phyloP scores from a whole-genome alignment of 495 filamentous ascomycete genomes.

The Glonium stellatum region DNA sequence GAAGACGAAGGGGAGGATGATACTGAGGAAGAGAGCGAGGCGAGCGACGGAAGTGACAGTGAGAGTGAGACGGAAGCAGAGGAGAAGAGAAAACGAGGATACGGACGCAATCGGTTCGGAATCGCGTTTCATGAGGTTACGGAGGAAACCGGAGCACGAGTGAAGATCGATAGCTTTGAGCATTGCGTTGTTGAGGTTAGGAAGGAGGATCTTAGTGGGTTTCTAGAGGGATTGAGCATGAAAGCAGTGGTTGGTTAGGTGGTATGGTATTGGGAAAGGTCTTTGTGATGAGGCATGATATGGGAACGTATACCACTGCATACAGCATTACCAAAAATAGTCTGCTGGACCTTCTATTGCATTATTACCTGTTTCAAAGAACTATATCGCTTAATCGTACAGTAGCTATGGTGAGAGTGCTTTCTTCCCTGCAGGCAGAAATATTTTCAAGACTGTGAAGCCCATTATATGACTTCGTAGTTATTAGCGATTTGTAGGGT shows the following conservation, averaged over 20 bases:
- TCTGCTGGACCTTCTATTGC: too few relatives aligned
- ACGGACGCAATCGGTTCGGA: constrained; percentile 80
- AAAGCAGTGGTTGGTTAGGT: constrained; percentile 78
- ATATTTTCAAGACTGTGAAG: too few relatives aligned
- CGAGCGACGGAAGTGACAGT: constrained; percentile 41
- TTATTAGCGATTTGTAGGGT: too few relatives aligned
- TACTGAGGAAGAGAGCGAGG: constrained; percentile 52
- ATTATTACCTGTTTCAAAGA: too few relatives aligned
- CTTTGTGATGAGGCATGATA: neutral
- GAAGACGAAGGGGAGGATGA: constrained; percentile 43
- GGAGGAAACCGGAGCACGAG: constrained; percentile 78
- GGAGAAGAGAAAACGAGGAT: constrained; percentile 48
- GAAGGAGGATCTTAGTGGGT: constrained; percentile 88
- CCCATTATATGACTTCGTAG: too few relatives aligned
- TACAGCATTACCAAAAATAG: neutral
- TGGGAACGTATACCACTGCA: neutral
- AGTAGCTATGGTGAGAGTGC: too few relatives aligned
- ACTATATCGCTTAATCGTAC: too few relatives aligned
- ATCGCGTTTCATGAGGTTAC: constrained; percentile 95
- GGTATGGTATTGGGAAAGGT: neutral
- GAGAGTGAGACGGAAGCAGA: constrained; percentile 49
- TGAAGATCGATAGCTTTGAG: constrained; percentile 94
- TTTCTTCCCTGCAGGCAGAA: too few relatives aligned
- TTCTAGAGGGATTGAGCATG: constrained; percentile 85
- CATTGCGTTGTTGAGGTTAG: constrained; percentile 93